Evolutionary conservation across 805 yeast species (phyloP), one percentile per base, ranked within the genome.

Genomic region (Ogataea pilisensis): DNA sequence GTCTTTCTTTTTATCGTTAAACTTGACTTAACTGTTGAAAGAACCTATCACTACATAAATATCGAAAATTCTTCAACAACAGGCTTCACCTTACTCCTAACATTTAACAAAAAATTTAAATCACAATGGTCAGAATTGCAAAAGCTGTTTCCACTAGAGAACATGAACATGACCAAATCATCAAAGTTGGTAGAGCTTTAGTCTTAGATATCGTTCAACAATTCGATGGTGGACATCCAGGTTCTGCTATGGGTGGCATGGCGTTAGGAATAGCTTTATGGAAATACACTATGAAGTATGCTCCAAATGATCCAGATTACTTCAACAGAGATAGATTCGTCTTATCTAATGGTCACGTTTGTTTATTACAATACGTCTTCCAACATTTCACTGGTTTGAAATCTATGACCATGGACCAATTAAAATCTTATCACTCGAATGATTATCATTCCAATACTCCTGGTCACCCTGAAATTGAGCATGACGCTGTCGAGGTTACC

Each of bases 171-270:
- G 58, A 59, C 19, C 41, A 51, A 20, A 55, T 63, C 24, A 49
- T 64, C 37, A 61, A 57, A 41, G 49, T 59, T 13, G 58, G 62
- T 48, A 54, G 69, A 44, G 57, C 58, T n/a, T 50, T 63, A n/a
- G 55, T 65, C 20, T 63, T 64, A 14, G 65, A 61, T 40, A 39
- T 60, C 18, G 65, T 60, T 30, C 61, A 61, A 37, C 60, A 61
- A 35, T 62, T 52, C 34, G 63, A 63, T 21, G 68, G 71, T 47
- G 99, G 99, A 52, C 99, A 91, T 72, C 98, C 99, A 38, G 99
- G 99, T 71, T 98, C 99, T 38, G 98, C 98, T 57, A 80, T 91
- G 78, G 98, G 98, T 49, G 75, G 90, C 68, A 96, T 98, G 26
- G 95, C 97, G 31, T 80, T 89, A 43, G 95, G 96, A 49, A 96